Evolutionary conservation across 2,329 filamentous ascomycete genomes (phyloP), one percentile per base, ranked within the genome.

Genomic region (Plectosphaerella plurivora): DNA sequence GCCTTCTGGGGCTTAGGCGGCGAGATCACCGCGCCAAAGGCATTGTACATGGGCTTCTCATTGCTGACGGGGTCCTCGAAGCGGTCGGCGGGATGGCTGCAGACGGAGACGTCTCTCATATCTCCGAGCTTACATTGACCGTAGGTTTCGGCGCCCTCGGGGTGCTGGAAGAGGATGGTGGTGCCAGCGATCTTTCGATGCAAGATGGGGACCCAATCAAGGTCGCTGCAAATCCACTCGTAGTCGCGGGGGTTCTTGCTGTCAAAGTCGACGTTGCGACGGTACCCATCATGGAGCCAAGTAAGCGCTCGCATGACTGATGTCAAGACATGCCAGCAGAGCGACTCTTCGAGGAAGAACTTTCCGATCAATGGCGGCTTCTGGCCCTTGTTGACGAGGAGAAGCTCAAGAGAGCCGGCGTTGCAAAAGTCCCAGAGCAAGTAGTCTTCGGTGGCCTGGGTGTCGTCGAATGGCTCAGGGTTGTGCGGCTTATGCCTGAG

Each of bases 301-400:
- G 73, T 63, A 39, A 82, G 67, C 3, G 77, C 78, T n/a, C 69
- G 68, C 14, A 76, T 63, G 46, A 82, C 62, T 8, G 73, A 75
- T 11, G 68, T 61, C 12, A 77, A 66, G 9, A 83, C 78, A 58
- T 83, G 79, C 79, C 79, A 83, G 56, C 78, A 78, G 12, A 83
- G 65, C 3, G 70, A 68, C 57, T 83, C 79, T 0, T 78, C 78
- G 12, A 80, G 60, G 55, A 76, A 77, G 12, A 60, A 62, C 5
- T 51, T 41, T 8, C 41, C 41, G 7, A 20, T 20, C 41, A 44
- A 44, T 2, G 51, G 53, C 36, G 57, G 41, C 15, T 59, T 54
- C 15, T 64, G 59, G 3, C 65, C 45, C 3, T 60, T 49, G 36
- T 59, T 57, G 4, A 45, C 60, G 20, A 78, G 65, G 11, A 81